Evolutionary conservation across 169 alveolate species (phyloP), one percentile per base, ranked within the genome.

Genomic region (Plasmodium gonderi): DNA sequence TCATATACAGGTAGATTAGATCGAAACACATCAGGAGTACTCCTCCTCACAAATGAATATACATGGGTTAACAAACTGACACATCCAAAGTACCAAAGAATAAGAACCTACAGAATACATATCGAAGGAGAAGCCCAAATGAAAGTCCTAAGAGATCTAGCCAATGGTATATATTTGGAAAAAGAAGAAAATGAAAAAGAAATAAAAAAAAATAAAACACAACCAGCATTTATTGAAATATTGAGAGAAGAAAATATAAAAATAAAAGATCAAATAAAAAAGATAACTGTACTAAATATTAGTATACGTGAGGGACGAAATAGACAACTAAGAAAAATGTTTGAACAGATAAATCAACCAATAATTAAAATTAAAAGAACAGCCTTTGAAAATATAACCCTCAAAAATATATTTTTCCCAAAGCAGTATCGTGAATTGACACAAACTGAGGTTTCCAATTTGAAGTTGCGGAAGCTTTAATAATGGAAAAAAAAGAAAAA

Each of bases 241-340:
- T 29, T 89, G 44, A 75, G 93, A 67, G 77, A 89, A 77, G 93
- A 89, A 89, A 76, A 42, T 45, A 31, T 89, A 26, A 89, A 77
- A 60, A 40, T 89, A 42, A 51, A 89, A 65, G 90, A 77, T 29
- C 80, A 89, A 60, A 79, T 29, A n/a, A 89, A 89, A 89, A 76
- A 54, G 69, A 49, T 77, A 76, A 77, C 38, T 47, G 80, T 89
- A 31, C 38, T 89, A 77, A 89, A 77, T 64, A 89, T 89, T n/a
- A 89, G 90, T 67, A 67, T 89, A 76, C 79, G 72, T n/a, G 93
- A 89, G 69, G 93, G 93, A 89, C 65, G 93, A 42, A 89, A 89
- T 33, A 75, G 93, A 40, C 93, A 89, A 89, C 42, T 89, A 7
- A 75, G 90, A 89, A 89, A 64, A 89, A 89, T 89, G 93, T 89